Base-by-base conservation (phyloP, 805 yeast genomes). In the Myxozyma sirexii region DNA sequence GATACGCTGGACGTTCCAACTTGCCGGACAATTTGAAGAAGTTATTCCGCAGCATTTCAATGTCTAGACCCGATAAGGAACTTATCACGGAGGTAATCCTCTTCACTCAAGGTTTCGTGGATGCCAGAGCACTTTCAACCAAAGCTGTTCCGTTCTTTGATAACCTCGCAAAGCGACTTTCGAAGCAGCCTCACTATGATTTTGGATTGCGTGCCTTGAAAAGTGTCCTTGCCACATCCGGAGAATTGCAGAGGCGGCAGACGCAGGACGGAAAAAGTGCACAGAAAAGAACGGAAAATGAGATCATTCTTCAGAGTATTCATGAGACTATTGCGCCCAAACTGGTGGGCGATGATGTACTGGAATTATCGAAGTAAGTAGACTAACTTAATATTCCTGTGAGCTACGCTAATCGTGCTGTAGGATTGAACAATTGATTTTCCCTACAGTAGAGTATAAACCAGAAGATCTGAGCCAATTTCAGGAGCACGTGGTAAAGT, bases 201-300 rank as follows among this genome's bases (percentile, higher is more conserved):
- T 93, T 93, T 79, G 97, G 97, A 0, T 74, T 93, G 44, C 79
- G 98, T 60, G 85, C 96, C 0, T 71, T 93, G 58, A 93, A 92
- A 68, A 79, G 84, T 39, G 82, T 86, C 0, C 71, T 93, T 17
- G 72, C 76, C 7, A 80, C 80, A 56, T 84, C 92, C 64, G 89
- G 90, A 1, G 63, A 69, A 15, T 65, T 82, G 8, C 77, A 74
- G 57, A 71, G 81, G 50, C 48, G 50, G 39, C 72, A 62, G 46
- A 29, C 19, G 4, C 12, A 37, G 1, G 37, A 26, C 41, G 51
- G 15, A 19, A 51, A 23, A 35, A 53, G 39, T 12, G 31, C 24
- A 29, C 23, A 19, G 17, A 39, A 19, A 4, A 19, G 48, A 8
- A 33, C 47, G 0, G 58, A 54, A 35, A 35, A 26, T 13, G 26